Evolutionary conservation across 2,329 filamentous ascomycete genomes (phyloP).

Genomic region (Exophiala spinifera): DNA sequence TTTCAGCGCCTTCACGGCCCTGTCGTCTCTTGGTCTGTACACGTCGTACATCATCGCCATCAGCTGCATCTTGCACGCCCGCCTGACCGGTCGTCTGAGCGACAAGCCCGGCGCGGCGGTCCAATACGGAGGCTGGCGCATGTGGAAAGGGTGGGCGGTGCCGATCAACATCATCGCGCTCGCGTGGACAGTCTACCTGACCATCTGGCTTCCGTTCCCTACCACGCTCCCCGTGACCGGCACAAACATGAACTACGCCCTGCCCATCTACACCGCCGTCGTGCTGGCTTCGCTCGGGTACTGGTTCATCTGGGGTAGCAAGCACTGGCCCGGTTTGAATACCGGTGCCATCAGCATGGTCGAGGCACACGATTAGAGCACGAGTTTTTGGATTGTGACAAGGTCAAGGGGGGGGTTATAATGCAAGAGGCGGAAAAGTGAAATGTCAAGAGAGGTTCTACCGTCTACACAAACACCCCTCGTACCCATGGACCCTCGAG

Average conservation of each 20-base stretch:
- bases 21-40: constrained; percentile 40
- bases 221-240: constrained; percentile 35
- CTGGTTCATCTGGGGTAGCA: constrained; percentile 25
- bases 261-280: constrained; percentile 34
- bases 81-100: constrained; percentile 32
- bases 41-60: constrained; percentile 43
- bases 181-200: constrained; percentile 33
- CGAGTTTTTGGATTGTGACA: no score
- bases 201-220: constrained; percentile 37
- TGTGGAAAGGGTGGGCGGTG: constrained; percentile 32
- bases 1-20: constrained; percentile 40
- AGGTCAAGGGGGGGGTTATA: neutral
- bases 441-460: no score
- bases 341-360: constrained; percentile 15
- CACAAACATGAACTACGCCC: constrained; percentile 40
- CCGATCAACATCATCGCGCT: constrained; percentile 38
- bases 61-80: constrained; percentile 25
- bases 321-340: constrained; percentile 22
- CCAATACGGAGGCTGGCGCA: constrained; percentile 33
- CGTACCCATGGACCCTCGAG: no score
- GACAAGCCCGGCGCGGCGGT: constrained; percentile 15
- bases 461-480: no score
- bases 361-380: constrained; percentile 21
- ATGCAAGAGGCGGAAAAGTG: constrained; percentile 1
- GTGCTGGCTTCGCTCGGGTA: constrained; percentile 19